These are phyloP conservation scores for Kuraishia capsulata DNA, from an alignment of 805 yeast species.

Conservation along the genomic window DNA sequence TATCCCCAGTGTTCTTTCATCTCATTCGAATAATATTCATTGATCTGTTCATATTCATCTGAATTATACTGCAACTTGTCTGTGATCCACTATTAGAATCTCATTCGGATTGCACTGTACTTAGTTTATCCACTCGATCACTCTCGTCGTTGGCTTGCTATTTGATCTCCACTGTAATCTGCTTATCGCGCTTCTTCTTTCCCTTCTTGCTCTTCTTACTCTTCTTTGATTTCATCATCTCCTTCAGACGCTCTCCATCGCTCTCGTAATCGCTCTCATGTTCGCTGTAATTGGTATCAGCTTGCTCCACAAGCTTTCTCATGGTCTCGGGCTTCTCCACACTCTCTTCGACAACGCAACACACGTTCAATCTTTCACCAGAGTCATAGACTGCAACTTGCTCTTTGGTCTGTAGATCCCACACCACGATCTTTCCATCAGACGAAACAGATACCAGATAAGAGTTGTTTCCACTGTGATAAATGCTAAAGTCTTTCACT, in stretches of 20 bases:
- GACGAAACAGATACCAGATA: conserved; percentile 79
- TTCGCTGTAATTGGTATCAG: conserved; percentile 31
- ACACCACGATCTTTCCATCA: conserved; percentile 87
- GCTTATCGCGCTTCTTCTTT: conserved; percentile 28
- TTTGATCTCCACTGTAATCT: conserved; percentile 48
- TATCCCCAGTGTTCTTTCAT: conserved; percentile 2
- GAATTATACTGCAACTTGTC: too few relatives aligned
- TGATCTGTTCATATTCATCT: too few relatives aligned
- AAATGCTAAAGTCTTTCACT: conserved; percentile 67
- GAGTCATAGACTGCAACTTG: conserved; percentile 87
- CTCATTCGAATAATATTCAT: not conserved
- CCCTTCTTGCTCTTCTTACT: conserved; percentile 31
- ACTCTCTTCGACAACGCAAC: conserved; percentile 63
- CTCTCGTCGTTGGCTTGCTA: too few relatives aligned
- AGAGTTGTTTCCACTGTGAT: conserved; percentile 17
- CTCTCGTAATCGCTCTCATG: conserved; percentile 71
- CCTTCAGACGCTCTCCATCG: conserved; percentile 58
- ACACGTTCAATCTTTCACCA: conserved; percentile 87
- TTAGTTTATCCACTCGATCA: too few relatives aligned
- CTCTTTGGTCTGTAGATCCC: conserved; percentile 64
- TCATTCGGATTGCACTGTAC: not conserved
- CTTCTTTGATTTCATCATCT: conserved; percentile 37
- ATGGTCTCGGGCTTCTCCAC: conserved; percentile 67
- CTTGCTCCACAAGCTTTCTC: conserved; percentile 35
- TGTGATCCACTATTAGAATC: too few relatives aligned